A percentile compares a stretch with the other conserved stretches of the same genome.
These are phyloP conservation scores for Takakia lepidozioides DNA, from an alignment of 225 moss, liverwort and hornwort species.

Conservation along the genomic window DNA sequence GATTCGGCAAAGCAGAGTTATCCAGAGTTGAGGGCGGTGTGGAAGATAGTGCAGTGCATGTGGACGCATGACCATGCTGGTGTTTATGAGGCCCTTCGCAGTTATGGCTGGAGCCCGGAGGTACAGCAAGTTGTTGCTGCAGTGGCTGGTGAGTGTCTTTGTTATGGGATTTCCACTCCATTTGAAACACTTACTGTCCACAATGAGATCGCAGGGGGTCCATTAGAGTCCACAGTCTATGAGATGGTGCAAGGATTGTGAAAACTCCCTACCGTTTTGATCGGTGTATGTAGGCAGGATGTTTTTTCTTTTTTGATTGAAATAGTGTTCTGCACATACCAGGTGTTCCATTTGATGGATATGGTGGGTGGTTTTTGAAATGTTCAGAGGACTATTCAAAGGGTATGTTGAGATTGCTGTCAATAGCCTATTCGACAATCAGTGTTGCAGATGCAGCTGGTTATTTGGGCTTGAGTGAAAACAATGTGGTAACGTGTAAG, in stretches of 20 bases:
- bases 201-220: no score
- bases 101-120: slow-evolving; percentile 70
- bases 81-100: slow-evolving; percentile 68
- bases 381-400: slow-evolving; percentile 60
- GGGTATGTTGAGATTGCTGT: slow-evolving; percentile 79
- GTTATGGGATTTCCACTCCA: no score
- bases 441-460: slow-evolving; percentile 80
- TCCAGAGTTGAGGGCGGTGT: slow-evolving; percentile 71
- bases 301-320: no score
- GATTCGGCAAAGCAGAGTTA: slow-evolving; percentile 57
- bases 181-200: no score
- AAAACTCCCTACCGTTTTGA: no score
- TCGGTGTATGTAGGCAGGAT: no score
- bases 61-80: slow-evolving; percentile 89
- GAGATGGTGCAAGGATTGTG: no score
- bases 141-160: slow-evolving; percentile 56
- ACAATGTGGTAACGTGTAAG: slow-evolving; percentile 79
- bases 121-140: slow-evolving; percentile 65
- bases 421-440: slow-evolving; percentile 89
- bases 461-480: slow-evolving; percentile 84
- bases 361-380: slow-evolving; percentile 1
- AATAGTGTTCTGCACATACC: no score
- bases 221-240: no score
- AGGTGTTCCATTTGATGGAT: not conserved
- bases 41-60: slow-evolving; percentile 83